These are phyloP conservation scores for Serendipita sp. DNA, from an alignment of 768 basidiomycete species.

Conservation along the genomic window DNA sequence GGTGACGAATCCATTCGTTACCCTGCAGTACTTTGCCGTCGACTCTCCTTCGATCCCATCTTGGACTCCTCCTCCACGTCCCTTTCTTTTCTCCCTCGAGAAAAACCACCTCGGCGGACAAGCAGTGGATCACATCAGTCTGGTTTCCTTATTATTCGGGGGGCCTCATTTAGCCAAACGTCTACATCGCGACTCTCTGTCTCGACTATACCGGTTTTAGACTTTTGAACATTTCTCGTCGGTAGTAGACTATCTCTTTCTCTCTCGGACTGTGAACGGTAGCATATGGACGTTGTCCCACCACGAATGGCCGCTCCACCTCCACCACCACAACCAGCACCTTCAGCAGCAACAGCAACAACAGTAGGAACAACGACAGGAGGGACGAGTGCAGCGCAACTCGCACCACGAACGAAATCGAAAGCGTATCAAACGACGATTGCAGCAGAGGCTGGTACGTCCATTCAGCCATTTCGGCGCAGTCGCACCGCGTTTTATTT, in stretches of 20 bases:
- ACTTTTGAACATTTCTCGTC: neutral
- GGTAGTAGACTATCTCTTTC: neutral
- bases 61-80: no score
- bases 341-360: neutral
- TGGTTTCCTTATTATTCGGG: no score
- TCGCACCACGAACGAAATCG: slow-evolving; percentile 4
- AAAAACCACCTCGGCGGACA: no score
- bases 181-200: neutral
- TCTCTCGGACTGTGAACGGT: neutral
- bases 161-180: no score
- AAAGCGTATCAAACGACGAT: slow-evolving; percentile 6
- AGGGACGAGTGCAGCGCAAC: neutral
- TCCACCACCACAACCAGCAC: neutral
- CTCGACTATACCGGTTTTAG: neutral
- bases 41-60: no score
- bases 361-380: neutral
- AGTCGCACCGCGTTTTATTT: neutral
- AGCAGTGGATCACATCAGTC: no score
- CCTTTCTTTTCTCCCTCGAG: no score
- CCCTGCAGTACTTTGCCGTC: no score
- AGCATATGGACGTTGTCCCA: neutral
- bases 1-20: no score
- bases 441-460: slow-evolving; percentile 6
- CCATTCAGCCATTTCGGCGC: neutral
- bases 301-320: no score